Base-by-base conservation (phyloP, 2,329 filamentous ascomycete species). In the Zymoseptoria ardabiliae region DNA sequence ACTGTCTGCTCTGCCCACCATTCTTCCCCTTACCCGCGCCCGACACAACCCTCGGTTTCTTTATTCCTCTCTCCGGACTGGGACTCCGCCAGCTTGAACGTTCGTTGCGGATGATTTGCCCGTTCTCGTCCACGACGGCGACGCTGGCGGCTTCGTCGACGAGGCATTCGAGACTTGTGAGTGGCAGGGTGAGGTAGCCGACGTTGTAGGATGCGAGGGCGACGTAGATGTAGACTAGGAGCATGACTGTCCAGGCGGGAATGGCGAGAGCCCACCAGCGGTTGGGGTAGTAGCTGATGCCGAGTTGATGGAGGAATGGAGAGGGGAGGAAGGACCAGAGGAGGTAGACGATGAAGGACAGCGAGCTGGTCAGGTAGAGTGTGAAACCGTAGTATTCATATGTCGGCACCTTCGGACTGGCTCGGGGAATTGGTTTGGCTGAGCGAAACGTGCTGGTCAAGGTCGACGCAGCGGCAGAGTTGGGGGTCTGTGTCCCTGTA, bases 311-410 rank as follows among this genome's bases (percentile, higher is more conserved):
- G 50, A 99, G 82, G 73, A 97, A 91, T 0, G 92, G 91, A 22
- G 89, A 90, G 0, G 94, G 94, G 5, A 97, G 85, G 75, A 94
- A 97, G 13, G 89, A 89, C 94, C 92, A 97, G 10, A 88, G 77
- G 21, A 88, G 74, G 71, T 88, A 88, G 62, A 87, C 81, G 11
- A 85, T 79, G 72, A 97, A 97, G 1, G 85, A 85, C 55, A 94
- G 79, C 21, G 87, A 90, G 63, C 88, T 92, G 71, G 93, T 90
- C 48, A 99, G 82, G 77, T 99, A 97, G 54, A 99, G 83, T 57
- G 96, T 93, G 76, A 99, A 99, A 72, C 94, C 94, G 74, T 97
- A 97, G 83, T 97, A 99, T 73, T 99, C 94, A 78, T 99, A 97
- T 0, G 94, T 99, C n/a, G 94, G 94, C 2, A 99, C 92, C 72